phyloP scores from a whole-genome alignment of 106 monocot genomes.

The Dioscorea dumetorum region DNA sequence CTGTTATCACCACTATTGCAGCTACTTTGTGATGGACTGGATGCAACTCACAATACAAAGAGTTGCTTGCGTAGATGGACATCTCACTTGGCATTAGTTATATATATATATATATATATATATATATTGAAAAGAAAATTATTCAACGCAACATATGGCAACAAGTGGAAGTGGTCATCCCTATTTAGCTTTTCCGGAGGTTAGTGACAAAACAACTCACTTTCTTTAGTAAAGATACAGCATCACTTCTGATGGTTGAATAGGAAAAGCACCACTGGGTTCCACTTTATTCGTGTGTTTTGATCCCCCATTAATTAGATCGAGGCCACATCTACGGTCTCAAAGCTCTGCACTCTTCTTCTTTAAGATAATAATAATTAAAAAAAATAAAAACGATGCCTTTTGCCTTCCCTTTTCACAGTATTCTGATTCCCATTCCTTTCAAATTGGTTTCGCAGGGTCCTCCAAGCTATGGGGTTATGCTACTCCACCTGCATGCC shows the following conservation, averaged over 20 bases:
- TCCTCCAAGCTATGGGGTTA: not conserved
- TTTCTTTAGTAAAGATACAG: conserved; percentile 19
- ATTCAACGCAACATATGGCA: conserved; percentile 12
- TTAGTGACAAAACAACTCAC: conserved; percentile 14
- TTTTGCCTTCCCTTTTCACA: conserved; percentile 6
- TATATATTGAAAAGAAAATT: conserved; percentile 2
- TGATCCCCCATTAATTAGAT: conserved; percentile 1
- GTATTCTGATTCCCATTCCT: conserved; percentile 20
- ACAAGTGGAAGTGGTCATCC: conserved; percentile 3
- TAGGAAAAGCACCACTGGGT: conserved; percentile 8
- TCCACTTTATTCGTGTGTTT: conserved; percentile 26
- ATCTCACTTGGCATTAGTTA: conserved; percentile 9
- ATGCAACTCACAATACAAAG: conserved; percentile 10
- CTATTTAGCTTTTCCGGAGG: not conserved
- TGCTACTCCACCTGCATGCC: too few relatives aligned
- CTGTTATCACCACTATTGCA: not conserved
- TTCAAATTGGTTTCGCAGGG: conserved; percentile 9
- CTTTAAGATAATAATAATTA: too few relatives aligned
- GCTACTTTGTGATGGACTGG: conserved; percentile 3
- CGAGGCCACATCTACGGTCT: conserved; percentile 1
- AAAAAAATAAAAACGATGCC: not conserved
- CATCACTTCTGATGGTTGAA: conserved; percentile 9
- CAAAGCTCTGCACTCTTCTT: not conserved
- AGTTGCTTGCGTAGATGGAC: not conserved
- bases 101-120: not conserved